Percentiles rank a stretch among this genome's conserved stretches.
Evolutionary conservation across 208 protist species (phyloP).

Genomic region (Acanthamoeba triangularis): DNA sequence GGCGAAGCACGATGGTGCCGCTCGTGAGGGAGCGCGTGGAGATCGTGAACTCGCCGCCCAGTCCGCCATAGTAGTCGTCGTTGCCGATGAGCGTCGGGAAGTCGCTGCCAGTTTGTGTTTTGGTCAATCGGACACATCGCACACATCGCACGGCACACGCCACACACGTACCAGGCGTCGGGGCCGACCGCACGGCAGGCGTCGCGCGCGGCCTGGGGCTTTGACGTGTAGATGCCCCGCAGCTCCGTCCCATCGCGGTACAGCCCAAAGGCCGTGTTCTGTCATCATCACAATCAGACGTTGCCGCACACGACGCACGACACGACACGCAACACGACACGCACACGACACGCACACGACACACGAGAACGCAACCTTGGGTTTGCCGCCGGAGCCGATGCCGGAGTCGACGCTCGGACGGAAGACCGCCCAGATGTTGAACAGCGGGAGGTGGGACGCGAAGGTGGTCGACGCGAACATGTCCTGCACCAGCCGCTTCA

Average conservation of each 20-base stretch:
- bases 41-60: constrained; percentile 76
- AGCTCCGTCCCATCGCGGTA: constrained; percentile 73
- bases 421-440: constrained; percentile 77
- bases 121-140: neutral
- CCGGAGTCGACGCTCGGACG: constrained; percentile 72
- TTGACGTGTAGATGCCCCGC: constrained; percentile 62
- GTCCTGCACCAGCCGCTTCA: constrained; percentile 61
- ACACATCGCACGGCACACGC: no score
- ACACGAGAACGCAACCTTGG: neutral
- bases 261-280: constrained; percentile 50
- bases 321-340: no score
- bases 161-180: constrained; percentile 10
- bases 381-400: constrained; percentile 56
- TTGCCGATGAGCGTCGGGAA: constrained; percentile 73
- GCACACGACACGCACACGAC: neutral
- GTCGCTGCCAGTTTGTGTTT: neutral
- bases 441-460: constrained; percentile 68
- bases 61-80: constrained; percentile 60
- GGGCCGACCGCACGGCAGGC: constrained; percentile 51
- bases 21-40: constrained; percentile 71
- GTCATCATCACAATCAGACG: no score
- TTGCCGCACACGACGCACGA: no score
- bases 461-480: constrained; percentile 66
- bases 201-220: constrained; percentile 13
- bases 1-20: constrained; percentile 67